A percentile compares a stretch with the other conserved stretches of the same genome.
Evolutionary conservation across 768 basidiomycete genomes (phyloP).

Genomic region (Leccinum uliginosum): DNA sequence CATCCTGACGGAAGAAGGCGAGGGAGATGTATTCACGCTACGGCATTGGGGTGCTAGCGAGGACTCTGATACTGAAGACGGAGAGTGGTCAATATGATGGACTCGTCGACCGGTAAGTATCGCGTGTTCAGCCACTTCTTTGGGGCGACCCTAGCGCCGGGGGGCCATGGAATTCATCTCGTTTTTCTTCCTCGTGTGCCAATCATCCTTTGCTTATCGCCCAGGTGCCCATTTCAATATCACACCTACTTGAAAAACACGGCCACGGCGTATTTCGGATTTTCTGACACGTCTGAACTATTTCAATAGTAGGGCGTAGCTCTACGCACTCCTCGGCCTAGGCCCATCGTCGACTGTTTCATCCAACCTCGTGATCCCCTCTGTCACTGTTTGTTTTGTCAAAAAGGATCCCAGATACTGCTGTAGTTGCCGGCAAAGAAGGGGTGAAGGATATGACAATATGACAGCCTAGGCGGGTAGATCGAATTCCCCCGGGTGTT

Average conservation of each 20-base stretch:
- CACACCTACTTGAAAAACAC: neutral
- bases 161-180: conserved; percentile 1
- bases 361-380: neutral
- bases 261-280: neutral
- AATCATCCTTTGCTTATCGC: neutral
- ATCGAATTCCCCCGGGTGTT: neutral
- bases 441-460: neutral
- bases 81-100: conserved; percentile 22
- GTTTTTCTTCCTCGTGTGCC: conserved; percentile 1
- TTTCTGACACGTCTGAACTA: neutral
- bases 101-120: conserved; percentile 10
- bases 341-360: neutral
- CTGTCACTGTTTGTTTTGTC: neutral
- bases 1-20: conserved; percentile 55
- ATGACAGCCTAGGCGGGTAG: neutral
- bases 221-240: neutral
- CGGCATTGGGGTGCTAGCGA: conserved; percentile 37
- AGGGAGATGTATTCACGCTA: conserved; percentile 48
- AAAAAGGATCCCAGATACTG: neutral
- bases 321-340: neutral
- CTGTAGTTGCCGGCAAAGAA: neutral
- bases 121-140: neutral
- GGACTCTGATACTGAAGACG: conserved; percentile 23
- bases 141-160: conserved; percentile 3
- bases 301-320: neutral